These are phyloP conservation scores for Coriolopsis trogii DNA, from an alignment of 1,284 basidiomycete species.

Conservation along the genomic window DNA sequence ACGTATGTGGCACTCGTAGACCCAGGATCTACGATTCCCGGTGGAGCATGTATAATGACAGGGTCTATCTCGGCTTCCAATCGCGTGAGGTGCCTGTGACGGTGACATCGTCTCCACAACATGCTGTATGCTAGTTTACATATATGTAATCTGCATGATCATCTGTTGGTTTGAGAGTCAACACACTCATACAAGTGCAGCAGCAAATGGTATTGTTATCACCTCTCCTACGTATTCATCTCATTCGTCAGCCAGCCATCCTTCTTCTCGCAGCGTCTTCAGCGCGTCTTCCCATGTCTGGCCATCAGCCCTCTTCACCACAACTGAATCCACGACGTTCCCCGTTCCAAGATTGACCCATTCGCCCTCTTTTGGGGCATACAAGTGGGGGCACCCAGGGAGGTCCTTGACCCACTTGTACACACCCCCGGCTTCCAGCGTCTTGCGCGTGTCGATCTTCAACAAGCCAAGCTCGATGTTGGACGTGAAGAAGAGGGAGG, in stretches of 20 bases:
- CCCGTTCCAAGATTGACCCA: constrained; percentile 32
- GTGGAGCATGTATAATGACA: too few relatives aligned
- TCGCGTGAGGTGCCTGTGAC: too few relatives aligned
- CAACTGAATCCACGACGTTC: constrained; percentile 30
- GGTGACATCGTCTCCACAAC: too few relatives aligned
- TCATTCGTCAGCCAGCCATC: constrained; percentile 30
- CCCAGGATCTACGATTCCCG: too few relatives aligned
- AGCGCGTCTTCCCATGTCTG: constrained; percentile 35
- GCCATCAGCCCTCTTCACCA: constrained; percentile 26
- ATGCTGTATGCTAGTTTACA: too few relatives aligned
- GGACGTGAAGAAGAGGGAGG: constrained; percentile 55
- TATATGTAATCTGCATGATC: too few relatives aligned
- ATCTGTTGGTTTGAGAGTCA: too few relatives aligned
- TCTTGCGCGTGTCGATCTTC: constrained; percentile 44
- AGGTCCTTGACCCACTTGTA: constrained; percentile 36
- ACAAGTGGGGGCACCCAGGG: constrained; percentile 51
- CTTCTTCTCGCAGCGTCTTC: constrained; percentile 16
- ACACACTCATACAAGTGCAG: neutral
- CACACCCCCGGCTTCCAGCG: constrained; percentile 45
- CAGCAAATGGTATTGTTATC: neutral
- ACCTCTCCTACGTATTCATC: neutral
- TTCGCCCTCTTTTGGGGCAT: constrained; percentile 27
- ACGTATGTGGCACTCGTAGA: too few relatives aligned
- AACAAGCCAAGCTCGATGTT: constrained; percentile 48
- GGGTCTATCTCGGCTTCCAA: too few relatives aligned